These are phyloP conservation scores for Gryganskiella cystojenkinii DNA, from an alignment of 192 early-diverging fungal species.

Conservation along the genomic window DNA sequence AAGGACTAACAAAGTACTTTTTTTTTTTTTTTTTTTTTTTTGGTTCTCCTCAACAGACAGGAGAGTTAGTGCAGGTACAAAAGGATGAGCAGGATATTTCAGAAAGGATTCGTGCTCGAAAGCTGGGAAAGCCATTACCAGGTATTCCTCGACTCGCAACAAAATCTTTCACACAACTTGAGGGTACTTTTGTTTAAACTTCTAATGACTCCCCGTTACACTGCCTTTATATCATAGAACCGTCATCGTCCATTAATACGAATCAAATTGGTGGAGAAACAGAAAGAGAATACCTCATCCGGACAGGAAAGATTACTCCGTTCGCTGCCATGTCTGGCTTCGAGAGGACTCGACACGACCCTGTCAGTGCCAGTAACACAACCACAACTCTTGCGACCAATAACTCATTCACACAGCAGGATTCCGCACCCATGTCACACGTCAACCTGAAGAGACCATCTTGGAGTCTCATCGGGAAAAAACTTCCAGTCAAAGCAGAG, in stretches of 20 bases:
- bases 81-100: conserved; percentile 59
- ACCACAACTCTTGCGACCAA: conserved; percentile 1
- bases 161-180: not conserved
- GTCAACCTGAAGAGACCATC: conserved; percentile 15
- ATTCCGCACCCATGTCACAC: conserved; percentile 18
- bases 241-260: conserved; percentile 24
- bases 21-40: not conserved
- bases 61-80: conserved; percentile 30
- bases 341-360: conserved; percentile 26
- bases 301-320: conserved; percentile 75
- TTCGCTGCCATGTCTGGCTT: conserved; percentile 61
- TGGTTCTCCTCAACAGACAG: not conserved
- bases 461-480: conserved; percentile 41
- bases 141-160: conserved; percentile 22
- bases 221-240: conserved; percentile 23
- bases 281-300: conserved; percentile 72
- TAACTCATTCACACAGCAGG: not conserved
- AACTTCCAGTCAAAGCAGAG: not conserved
- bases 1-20: not conserved
- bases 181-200: too few relatives aligned
- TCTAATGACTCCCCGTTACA: too few relatives aligned
- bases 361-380: not conserved
- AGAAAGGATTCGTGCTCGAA: conserved; percentile 47
- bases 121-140: conserved; percentile 17
- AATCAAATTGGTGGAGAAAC: conserved; percentile 56